Evolutionary conservation across 495 filamentous ascomycete genomes (phyloP).

Genomic region (Chlorociboria aeruginascens): DNA sequence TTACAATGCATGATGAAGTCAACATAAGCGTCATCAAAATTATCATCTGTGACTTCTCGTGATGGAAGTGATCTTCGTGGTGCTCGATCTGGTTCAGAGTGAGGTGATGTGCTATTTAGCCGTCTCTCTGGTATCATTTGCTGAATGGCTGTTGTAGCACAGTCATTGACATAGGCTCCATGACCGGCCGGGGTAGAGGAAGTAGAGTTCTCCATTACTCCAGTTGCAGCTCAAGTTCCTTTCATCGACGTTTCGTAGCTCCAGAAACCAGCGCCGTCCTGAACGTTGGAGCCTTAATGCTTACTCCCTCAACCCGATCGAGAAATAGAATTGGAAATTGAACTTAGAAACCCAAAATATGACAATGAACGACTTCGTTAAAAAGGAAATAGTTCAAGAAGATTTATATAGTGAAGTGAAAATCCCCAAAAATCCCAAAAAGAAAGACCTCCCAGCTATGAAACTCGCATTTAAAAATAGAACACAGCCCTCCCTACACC

Average conservation of each 20-base stretch:
- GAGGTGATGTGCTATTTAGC: neutral
- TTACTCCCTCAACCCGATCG: neutral
- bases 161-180: too few relatives aligned
- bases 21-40: slow-evolving; percentile 80
- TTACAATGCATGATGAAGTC: slow-evolving; percentile 89
- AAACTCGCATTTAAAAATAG: neutral
- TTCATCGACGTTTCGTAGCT: slow-evolving; percentile 3
- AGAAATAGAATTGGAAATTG: neutral
- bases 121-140: neutral
- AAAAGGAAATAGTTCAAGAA: too few relatives aligned
- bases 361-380: neutral
- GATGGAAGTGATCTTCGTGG: slow-evolving; percentile 43
- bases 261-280: neutral
- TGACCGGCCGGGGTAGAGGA: too few relatives aligned
- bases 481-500: neutral
- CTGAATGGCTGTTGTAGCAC: neutral
- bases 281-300: neutral
- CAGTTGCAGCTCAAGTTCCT: neutral
- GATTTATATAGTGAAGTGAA: neutral
- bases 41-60: slow-evolving; percentile 54
- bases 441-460: neutral
- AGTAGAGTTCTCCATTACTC: neutral
- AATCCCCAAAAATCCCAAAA: too few relatives aligned
- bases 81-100: neutral
- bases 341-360: neutral